Base-by-base conservation (phyloP, 805 yeast genomes). In the Candida nanaspora region DNA sequence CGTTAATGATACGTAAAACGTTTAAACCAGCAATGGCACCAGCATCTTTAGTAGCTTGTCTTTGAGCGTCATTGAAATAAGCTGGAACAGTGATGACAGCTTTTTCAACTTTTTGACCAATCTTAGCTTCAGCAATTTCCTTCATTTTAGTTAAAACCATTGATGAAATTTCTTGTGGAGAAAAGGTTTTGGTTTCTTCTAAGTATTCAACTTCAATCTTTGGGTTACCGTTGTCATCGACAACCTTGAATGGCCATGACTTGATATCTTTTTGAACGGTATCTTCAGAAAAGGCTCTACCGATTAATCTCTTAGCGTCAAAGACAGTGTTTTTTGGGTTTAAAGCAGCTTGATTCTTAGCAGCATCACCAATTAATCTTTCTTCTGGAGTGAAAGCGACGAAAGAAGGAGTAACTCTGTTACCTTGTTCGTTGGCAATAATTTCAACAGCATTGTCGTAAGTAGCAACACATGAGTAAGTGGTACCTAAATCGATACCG, bases 21-120 rank as follows among this genome's bases (percentile, higher is more conserved):
- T 87, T 87, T 61, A 88, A 74, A 46, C 96, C 96, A 53, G 87
- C 96, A 70, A 88, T 88, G 68, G 87, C 91, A 76, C 97, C 97
- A 40, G 97, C 96, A 66, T 88, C 95, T 74, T 88, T 88, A 63
- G 94, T 84, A 53, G 94, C 94, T 70, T 85, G 94, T 69, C 94
- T 80, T 72, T 84, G 94, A 49, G 94, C 85, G 65, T 84, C 94
- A 69, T 84, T 84, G 74, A 84, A 84, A 69, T 84, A 84, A 47
- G 94, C 94, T 48, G 94, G 94, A 51, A 87, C 87, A 52, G 87
- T 80, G 57, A 80, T 74, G 53, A 80, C 87, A 57, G 87, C 86
- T 62, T 80, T 78, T 61, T 78, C 80, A 57, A 80, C 86, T 56
- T 69, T 70, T 63, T 74, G 70, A 59, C 85, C 87, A 56, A 80